Evolutionary conservation across 768 basidiomycete genomes (phyloP), one percentile per base, ranked within the genome.

Genomic region (Gloeophyllum trabeum): DNA sequence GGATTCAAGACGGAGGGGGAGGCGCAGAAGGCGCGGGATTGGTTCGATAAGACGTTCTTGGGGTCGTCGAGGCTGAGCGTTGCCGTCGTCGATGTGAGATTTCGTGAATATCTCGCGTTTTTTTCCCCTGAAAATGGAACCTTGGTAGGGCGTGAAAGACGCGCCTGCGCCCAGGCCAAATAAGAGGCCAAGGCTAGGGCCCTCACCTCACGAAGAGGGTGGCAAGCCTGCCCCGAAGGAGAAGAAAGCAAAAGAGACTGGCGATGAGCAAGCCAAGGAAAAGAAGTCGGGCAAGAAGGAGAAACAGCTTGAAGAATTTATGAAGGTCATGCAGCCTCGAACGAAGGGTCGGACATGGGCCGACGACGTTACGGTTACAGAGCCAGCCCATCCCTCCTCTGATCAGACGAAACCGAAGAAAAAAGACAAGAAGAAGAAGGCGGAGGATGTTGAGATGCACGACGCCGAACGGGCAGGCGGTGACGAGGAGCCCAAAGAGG

Each of bases 21-120:
- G 45, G 94, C 94, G 0, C 43, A 61, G 4, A 66, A 69, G 4
- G 92, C 87, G 0, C 75, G 73, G 55, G 73, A 80, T 25, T 98
- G 85, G 83, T 93, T 85, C 50, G 77, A 93, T 58, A 69, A 73
- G 19, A 86, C 83, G 0, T 98, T 83, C 56, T 70, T 97, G 22
- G 88, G 81, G 36, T 81, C 87, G 5, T 72, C 80, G 6, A 73
- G 81, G 46, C 76, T 97, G 38, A 76, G 59, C 43, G 90, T 93
- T 2, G 69, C 75, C 19, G 56, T 88, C 23, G 75, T 93, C 14
- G 79, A 90, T 56, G 93, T 92, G 54, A 49, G 78, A 65, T 16
- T 44, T 19, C 38, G 21, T 24, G n/a, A 19, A 26, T 40, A 34
- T 39, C 45, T 35, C 32, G 14, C 28, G 5, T 26, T 4, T 44